Percentiles rank a stretch among this genome's conserved stretches.
phyloP scores from a whole-genome alignment of 345 rosid species.

The Eucalyptus brandiana region DNA sequence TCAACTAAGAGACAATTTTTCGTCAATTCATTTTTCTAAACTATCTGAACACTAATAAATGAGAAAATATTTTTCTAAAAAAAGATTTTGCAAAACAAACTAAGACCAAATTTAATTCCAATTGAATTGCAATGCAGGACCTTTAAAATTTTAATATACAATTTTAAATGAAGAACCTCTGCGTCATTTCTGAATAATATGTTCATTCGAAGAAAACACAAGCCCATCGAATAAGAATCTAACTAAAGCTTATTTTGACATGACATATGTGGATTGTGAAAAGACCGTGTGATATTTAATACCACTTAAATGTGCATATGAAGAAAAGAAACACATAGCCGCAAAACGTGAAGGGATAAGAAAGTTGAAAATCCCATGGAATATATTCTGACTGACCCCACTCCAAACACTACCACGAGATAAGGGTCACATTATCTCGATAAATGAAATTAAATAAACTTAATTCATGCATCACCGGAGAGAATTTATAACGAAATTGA shows the following conservation, averaged over 20 bases:
- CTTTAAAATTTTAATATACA: neutral
- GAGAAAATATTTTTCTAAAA: neutral
- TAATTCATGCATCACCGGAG: neutral
- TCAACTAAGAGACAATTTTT: neutral
- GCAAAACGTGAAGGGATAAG: neutral
- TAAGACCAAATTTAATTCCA: neutral
- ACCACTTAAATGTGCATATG: neutral
- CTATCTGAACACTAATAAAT: neutral
- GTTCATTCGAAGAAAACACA: no score
- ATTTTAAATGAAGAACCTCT: no score
- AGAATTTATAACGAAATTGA: no score
- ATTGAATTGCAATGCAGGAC: neutral
- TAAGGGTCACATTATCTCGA: neutral
- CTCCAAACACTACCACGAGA: neutral
- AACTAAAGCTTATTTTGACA: no score
- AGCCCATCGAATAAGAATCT: no score
- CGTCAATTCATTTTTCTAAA: neutral
- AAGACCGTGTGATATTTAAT: neutral
- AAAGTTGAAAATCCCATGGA: neutral
- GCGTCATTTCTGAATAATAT: no score
- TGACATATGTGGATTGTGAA: no score
- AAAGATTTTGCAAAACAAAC: no score
- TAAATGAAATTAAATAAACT: no score
- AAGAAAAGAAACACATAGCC: neutral
- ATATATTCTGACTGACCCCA: no score